Evolutionary conservation across 768 basidiomycete species (phyloP), one percentile per base, ranked within the genome.

Genomic region (Sporobolomyces pararoseus): DNA sequence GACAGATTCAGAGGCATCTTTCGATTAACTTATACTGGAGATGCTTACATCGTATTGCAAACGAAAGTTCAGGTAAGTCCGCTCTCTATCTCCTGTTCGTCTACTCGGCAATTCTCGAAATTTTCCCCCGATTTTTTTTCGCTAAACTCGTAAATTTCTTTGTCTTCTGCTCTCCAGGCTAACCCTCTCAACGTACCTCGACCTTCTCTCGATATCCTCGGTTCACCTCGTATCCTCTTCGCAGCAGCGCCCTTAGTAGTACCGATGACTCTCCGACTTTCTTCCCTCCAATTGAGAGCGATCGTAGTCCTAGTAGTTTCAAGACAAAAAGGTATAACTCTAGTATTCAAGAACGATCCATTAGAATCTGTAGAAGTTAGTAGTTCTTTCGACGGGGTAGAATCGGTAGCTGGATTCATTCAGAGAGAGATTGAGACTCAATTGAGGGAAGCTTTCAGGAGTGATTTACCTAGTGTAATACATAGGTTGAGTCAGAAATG

Each of bases 341-440:
- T 99, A 62, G 96, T 98, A 31, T 99, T 99, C 86, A 98, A 98
- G 82, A 98, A 96, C 42, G 96, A 99, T 80, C 96, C 96, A 2
- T 84, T 99, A 46, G 93, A 99, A 81, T 90, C 91, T 74, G 93
- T 99, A 62, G 91, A 98, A 78, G 98, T 99, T 78, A 93, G 89
- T 80, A 90, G 89, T 79, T 97, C 94, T 3, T 99, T 99, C 77
- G 96, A 99, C 80, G 92, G 91, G 5, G 95, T 99, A 72, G 91
- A 90, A 53, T 94, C 97, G 73, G 96, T 99, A 59, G 90, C 97
- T 78, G 93, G 92, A 65, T 98, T 94, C 80, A 92, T 99, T 68
- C 96, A 98, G 79, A 86, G 87, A 66, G 95, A 98, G 81, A 98
- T 99, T 64, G 96, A 99, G 79, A 91, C 88, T 0, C 95, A 97